phyloP scores from a whole-genome alignment of 495 filamentous ascomycete species.

The Platismatia glauca region DNA sequence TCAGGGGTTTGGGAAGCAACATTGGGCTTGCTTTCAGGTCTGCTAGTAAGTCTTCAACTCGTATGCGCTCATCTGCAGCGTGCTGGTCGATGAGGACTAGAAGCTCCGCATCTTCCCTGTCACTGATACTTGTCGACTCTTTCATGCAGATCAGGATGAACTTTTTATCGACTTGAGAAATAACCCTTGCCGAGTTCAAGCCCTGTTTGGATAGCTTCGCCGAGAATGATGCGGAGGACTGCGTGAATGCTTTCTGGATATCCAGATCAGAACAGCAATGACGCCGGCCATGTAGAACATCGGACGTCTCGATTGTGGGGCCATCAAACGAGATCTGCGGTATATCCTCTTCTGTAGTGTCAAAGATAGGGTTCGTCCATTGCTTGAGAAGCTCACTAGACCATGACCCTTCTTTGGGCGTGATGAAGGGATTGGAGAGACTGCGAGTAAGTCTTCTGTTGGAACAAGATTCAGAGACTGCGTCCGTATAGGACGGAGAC shows the following conservation, averaged over 20 bases:
- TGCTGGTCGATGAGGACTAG: slow-evolving; percentile 88
- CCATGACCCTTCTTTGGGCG: slow-evolving; percentile 25
- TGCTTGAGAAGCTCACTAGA: slow-evolving; percentile 33
- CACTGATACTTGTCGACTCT: slow-evolving; percentile 1
- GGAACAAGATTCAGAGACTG: background rate
- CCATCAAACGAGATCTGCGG: slow-evolving; percentile 29
- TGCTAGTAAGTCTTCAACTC: slow-evolving; percentile 60
- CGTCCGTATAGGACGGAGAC: too few species aligned
- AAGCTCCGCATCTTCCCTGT: slow-evolving; percentile 18
- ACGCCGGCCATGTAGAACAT: slow-evolving; percentile 14
- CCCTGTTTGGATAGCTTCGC: slow-evolving; percentile 58
- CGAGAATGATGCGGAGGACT: slow-evolving; percentile 20
- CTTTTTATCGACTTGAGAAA: slow-evolving; percentile 82
- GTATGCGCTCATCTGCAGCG: slow-evolving; percentile 82
- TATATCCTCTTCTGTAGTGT: slow-evolving; percentile 43
- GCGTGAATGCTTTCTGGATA: slow-evolving; percentile 26
- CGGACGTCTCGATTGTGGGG: slow-evolving; percentile 16
- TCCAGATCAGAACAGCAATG: slow-evolving; percentile 23
- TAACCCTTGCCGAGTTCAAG: slow-evolving; percentile 53
- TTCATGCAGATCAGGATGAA: slow-evolving; percentile 67
- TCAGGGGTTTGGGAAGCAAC: slow-evolving; percentile 42
- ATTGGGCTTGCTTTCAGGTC: slow-evolving; percentile 36
- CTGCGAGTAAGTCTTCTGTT: slow-evolving; percentile 13
- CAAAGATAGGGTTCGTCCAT: slow-evolving; percentile 60
- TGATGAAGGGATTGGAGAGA: slow-evolving; percentile 4